phyloP scores from a whole-genome alignment of 306 rosid genomes.

The Rosa lucieae region DNA sequence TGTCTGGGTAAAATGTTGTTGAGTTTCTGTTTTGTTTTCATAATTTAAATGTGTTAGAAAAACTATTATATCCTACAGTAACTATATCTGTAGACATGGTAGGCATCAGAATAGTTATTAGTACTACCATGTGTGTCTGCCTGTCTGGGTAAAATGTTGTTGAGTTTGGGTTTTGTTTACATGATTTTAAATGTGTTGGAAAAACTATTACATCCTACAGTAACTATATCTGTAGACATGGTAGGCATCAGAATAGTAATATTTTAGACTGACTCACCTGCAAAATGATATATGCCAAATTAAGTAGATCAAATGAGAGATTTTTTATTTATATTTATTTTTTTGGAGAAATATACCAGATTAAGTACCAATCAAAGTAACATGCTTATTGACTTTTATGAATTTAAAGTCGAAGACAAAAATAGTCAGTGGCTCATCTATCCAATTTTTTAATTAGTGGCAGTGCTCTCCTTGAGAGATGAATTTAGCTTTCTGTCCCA shows the following conservation, averaged over 20 bases:
- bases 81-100: not conserved
- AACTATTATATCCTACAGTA: not conserved
- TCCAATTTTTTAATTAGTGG: not conserved
- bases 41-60: not conserved
- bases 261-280: not conserved
- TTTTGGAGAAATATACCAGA: not conserved
- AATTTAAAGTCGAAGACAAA: not conserved
- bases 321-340: not conserved
- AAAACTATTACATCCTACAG: not conserved
- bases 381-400: slow-evolving; percentile 6
- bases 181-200: not conserved
- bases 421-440: not conserved
- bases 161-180: not conserved
- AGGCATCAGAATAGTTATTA: not conserved
- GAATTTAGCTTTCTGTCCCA: not conserved
- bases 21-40: not conserved
- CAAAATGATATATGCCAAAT: not conserved
- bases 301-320: not conserved
- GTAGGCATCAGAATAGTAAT: not conserved
- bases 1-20: slow-evolving; percentile 12
- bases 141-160: slow-evolving; percentile 14
- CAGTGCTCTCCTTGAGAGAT: not conserved
- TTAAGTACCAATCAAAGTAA: not conserved
- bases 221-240: not conserved
- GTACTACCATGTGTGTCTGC: not conserved